These are phyloP conservation scores for Leucosporidium creatinivorum DNA, from an alignment of 768 basidiomycete genomes.

Conservation along the genomic window DNA sequence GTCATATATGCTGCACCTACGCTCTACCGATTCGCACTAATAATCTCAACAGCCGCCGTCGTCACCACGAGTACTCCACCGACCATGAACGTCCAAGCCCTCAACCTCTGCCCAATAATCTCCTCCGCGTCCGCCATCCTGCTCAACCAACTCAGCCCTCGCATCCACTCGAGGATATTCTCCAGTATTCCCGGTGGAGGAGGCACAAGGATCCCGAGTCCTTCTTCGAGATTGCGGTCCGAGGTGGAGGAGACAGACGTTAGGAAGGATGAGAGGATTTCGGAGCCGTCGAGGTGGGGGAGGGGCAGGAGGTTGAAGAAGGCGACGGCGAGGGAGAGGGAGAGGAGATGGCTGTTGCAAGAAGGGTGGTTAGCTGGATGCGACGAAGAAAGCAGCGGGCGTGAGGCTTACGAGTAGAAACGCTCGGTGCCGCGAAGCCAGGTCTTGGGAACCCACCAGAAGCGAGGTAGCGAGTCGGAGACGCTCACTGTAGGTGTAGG, in stretches of 20 bases:
- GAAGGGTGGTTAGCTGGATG: not conserved
- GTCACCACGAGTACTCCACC: too few species aligned
- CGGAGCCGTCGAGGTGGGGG: constrained; percentile 20
- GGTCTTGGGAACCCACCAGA: not conserved
- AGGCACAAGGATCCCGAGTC: too few species aligned
- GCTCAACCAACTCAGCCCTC: too few species aligned
- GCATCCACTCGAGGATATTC: too few species aligned
- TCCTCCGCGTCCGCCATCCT: too few species aligned
- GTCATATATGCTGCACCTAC: too few species aligned
- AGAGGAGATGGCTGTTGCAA: not conserved
- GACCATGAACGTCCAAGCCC: too few species aligned
- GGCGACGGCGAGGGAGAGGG: constrained; percentile 15
- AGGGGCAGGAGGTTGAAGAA: constrained; percentile 28
- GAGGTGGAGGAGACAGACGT: not conserved
- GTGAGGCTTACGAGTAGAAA: not conserved
- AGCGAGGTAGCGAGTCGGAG: not conserved
- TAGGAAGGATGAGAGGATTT: constrained; percentile 13
- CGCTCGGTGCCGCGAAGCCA: not conserved
- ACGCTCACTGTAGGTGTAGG: not conserved
- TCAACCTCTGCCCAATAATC: too few species aligned
- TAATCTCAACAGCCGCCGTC: too few species aligned
- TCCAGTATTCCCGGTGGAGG: too few species aligned
- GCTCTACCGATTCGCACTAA: too few species aligned
- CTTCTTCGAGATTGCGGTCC: too few species aligned
- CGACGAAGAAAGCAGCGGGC: not conserved